Evolutionary conservation across 495 filamentous ascomycete species (phyloP).

Genomic region (Platismatia glauca): DNA sequence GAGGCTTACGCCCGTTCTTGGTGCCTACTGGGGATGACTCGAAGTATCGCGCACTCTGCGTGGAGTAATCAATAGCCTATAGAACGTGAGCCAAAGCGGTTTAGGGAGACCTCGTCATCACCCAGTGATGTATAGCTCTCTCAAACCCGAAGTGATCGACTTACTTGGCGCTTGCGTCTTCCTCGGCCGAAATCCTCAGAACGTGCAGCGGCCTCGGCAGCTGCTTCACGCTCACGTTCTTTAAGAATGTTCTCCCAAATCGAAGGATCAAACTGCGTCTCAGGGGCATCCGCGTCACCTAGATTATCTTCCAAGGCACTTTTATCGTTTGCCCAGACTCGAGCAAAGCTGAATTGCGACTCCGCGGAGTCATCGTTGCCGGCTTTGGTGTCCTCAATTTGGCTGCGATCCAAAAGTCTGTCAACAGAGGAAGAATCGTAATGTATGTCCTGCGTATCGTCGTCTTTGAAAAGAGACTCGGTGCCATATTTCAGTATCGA

Average conservation of each 20-base stretch:
- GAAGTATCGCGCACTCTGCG: constrained; percentile 5
- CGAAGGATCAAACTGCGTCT: constrained; percentile 39
- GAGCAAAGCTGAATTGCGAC: constrained; percentile 79
- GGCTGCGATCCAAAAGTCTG: constrained; percentile 76
- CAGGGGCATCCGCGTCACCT: constrained; percentile 38
- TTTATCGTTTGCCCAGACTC: constrained; percentile 84
- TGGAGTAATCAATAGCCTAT: constrained; percentile 23
- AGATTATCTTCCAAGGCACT: constrained; percentile 52
- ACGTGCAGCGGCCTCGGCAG: constrained; percentile 52
- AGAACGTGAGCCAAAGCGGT: neutral
- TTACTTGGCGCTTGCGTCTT: constrained; percentile 48
- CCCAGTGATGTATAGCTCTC: neutral
- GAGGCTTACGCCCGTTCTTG: neutral
- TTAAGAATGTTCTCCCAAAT: constrained; percentile 85
- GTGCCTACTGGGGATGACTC: constrained; percentile 6
- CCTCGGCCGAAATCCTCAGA: constrained; percentile 73
- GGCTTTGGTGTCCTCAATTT: constrained; percentile 60
- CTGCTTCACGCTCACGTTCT: constrained; percentile 68
- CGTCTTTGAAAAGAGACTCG: constrained; percentile 72
- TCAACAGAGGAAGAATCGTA: constrained; percentile 80
- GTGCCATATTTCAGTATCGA: constrained; percentile 86
- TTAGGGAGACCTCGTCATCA: neutral
- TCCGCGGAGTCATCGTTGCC: constrained; percentile 52
- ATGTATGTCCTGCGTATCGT: constrained; percentile 51
- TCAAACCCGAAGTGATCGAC: neutral